Base-by-base conservation (phyloP, 2,329 filamentous ascomycete genomes). In the Endoconidiophora polonica region DNA sequence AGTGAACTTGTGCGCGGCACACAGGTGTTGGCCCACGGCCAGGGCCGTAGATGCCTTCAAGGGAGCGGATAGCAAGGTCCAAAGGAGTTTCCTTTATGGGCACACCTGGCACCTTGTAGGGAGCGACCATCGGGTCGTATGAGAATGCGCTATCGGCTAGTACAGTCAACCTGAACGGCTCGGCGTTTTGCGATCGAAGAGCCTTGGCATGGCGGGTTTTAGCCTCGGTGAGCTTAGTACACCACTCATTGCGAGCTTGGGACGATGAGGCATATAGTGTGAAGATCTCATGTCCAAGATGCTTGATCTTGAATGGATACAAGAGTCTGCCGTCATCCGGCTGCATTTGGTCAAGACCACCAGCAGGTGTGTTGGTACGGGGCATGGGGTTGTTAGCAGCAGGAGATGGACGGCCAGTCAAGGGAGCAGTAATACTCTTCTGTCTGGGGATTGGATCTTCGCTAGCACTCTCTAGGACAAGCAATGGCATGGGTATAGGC, bases 231-330 rank as follows among this genome's bases (percentile, higher is more conserved):
- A 98, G 94, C 65, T 87, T 94, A 56, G 79, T 79, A 59, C 86
- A 94, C 93, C 93, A 98, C 45, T 94, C 86, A 54, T 79, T 72
- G 52, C 91, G 76, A 58, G 80, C 83, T 54, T 81, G 74, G 2
- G 81, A 76, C 1, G 79, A 82, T 4, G 81, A 76, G 0, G 90
- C 88, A 62, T 93, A 96, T 1, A 98, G 69, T 0, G 84, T 94
- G 62, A 95, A 96, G 0, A 86, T 81, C 57, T 94, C 88, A 44
- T 94, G 85, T 10, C 93, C 91, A 18, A 98, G 74, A 66, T 98
- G 91, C 67, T 95, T 95, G 61, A 98, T 78, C 56, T 81, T 81
- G 76, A 98, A 98, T 0, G 93, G 91, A 61, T 88, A 98, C 58
- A 98, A 66, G 43, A 91, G 83, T 62, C 81, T 86, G 60, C 86